Base-by-base conservation (phyloP, 306 rosid species). In the Pyrus pyrifolia region DNA sequence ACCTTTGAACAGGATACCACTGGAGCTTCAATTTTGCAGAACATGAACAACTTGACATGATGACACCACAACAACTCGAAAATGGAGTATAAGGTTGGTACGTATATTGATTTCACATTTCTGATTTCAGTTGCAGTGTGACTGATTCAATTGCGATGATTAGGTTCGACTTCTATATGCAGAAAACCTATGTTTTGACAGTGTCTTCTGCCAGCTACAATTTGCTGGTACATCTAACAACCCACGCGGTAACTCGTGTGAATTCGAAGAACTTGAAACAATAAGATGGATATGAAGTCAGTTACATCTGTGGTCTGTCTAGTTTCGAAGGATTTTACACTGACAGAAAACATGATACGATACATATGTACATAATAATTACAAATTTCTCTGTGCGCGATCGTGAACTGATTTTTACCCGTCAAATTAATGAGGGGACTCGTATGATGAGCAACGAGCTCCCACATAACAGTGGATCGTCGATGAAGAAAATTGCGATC, bases 401-500 rank as follows among this genome's bases (percentile, higher is more conserved):
- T 52, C 8, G 19, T n/a, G 7, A 44, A 44, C 21, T 53, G 9
- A 17, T 6, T 18, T 53, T 53, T 18, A 6, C 3, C 59, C 59
- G 49, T 44, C 49, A 44, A 44, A 44, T 44, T 44, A 44, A 44
- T 0, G 13, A 44, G 14, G 49, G 49, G 49, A 10, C 49, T 44
- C 4, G 49, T 11, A 44, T 44, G 49, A 44, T 44, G 49, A 44
- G 49, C 4, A 44, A 44, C 49, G 14, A 44, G 13, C 14, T 44
- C 49, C 49, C 15, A 44, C 49, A 1, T 3, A 10, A 44, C 13
- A 11, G 42, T 38, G 49, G 49, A 44, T 3, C 61, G 14, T 53
- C 59, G 25, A 57, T 22, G 27, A 74, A 68, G 86, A 62, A 67
- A 78, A 79, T 74, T 67, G 77, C 61, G 85, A 72, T 83, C 69